A percentile compares a stretch with the other conserved stretches of the same genome.
These are phyloP conservation scores for Aspergillus spinulosporus DNA, from an alignment of 2,329 filamentous ascomycete genomes.

Conservation along the genomic window DNA sequence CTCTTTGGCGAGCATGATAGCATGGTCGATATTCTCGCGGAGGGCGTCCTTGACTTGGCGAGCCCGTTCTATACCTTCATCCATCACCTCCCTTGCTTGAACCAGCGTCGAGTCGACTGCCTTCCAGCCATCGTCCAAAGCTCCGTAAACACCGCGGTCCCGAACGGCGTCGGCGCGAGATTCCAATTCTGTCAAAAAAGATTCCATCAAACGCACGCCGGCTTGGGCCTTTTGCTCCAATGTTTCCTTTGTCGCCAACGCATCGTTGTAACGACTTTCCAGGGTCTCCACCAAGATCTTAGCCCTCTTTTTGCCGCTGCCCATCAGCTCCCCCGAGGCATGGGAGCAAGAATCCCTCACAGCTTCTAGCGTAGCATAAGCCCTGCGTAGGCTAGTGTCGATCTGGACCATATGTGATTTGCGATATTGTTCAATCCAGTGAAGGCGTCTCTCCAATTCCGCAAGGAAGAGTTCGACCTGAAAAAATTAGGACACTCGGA, in stretches of 20 bases:
- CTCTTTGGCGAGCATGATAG: conserved; percentile 72
- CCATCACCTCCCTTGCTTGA: conserved; percentile 72
- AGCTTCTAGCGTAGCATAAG: conserved; percentile 80
- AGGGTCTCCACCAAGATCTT: conserved; percentile 91
- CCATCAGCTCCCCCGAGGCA: conserved; percentile 86
- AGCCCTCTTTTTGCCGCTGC: conserved; percentile 77
- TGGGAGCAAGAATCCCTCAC: conserved; percentile 86
- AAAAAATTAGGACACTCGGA: conserved; percentile 10
- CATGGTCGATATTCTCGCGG: conserved; percentile 79
- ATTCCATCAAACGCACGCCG: conserved; percentile 82
- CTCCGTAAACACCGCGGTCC: conserved; percentile 72
- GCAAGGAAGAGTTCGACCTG: conserved; percentile 59
- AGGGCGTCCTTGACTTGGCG: conserved; percentile 77
- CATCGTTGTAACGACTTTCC: conserved; percentile 83
- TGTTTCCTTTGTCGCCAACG: conserved; percentile 77
- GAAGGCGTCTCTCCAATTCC: conserved; percentile 82
- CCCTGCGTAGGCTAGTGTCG: conserved; percentile 79
- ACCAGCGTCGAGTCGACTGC: conserved; percentile 78
- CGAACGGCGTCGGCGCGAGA: conserved; percentile 74
- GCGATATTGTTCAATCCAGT: conserved; percentile 84
- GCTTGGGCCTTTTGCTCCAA: conserved; percentile 89
- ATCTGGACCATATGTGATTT: conserved; percentile 77
- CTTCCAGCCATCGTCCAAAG: conserved; percentile 76
- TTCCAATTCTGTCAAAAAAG: conserved; percentile 83
- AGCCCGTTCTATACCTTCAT: conserved; percentile 80